Percentiles rank a stretch among this genome's conserved stretches.
Conservation (phyloP, 805 yeast genomes). For the Yarrowia hollandica region DNA sequence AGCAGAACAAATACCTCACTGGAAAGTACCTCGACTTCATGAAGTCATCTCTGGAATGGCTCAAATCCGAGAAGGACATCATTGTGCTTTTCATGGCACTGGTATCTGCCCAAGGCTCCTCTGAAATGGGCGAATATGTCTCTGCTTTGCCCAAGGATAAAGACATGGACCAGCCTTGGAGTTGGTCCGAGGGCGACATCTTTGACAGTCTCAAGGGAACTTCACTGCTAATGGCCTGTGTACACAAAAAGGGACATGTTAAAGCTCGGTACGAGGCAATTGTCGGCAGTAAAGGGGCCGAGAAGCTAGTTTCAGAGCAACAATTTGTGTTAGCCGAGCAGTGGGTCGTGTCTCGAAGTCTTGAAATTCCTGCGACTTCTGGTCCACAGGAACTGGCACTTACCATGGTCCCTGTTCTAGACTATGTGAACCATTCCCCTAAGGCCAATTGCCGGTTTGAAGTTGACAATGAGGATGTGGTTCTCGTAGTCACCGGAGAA, state of each 20-base stretch:
- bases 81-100: conserved; percentile 27
- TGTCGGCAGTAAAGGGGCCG: conserved; percentile 29
- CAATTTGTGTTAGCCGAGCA: conserved; percentile 39
- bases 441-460: conserved; percentile 44
- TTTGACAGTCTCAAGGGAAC: conserved; percentile 34
- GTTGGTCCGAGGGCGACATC: conserved; percentile 37
- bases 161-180: conserved; percentile 40
- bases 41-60: conserved; percentile 20
- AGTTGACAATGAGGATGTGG: conserved; percentile 34
- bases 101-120: conserved; percentile 32
- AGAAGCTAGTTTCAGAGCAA: not conserved
- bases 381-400: conserved; percentile 33
- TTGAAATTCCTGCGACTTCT: conserved; percentile 37
- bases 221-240: conserved; percentile 37
- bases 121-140: conserved; percentile 31
- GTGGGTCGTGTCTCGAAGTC: conserved; percentile 43
- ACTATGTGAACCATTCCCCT: conserved; percentile 51
- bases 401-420: conserved; percentile 57
- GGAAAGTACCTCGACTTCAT: conserved; percentile 10
- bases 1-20: conserved; percentile 16
- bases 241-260: conserved; percentile 34
- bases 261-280: conserved; percentile 35
- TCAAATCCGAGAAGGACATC: conserved; percentile 29
- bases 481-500: conserved; percentile 21
- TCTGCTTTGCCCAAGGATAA: conserved; percentile 36